Evolutionary conservation across 306 rosid species (phyloP).

Genomic region (Medicago truncatula): DNA sequence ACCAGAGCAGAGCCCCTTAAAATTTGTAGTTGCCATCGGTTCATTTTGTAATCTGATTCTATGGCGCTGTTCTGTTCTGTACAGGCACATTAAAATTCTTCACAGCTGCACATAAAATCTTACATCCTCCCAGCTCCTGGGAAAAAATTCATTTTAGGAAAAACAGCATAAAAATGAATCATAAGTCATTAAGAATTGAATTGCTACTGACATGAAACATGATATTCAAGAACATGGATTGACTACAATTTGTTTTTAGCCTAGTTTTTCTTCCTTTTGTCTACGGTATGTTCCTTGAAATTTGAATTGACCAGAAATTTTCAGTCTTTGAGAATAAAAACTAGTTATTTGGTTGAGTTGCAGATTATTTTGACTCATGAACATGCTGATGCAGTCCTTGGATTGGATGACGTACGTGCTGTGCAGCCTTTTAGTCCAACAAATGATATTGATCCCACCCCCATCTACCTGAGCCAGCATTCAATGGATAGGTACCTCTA

Average conservation of each 20-base stretch:
- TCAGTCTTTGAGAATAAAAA: conserved; percentile 26
- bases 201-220: conserved; percentile 9
- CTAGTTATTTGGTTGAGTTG: conserved; percentile 41
- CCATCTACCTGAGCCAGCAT: conserved; percentile 76
- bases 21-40: not conserved
- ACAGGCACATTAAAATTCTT: not conserved
- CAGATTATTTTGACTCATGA: conserved; percentile 98
- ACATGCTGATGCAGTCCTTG: conserved; percentile 99
- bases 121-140: conserved; percentile 10
- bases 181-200: conserved; percentile 23
- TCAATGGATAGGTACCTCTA: conserved; percentile 84
- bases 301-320: conserved; percentile 13
- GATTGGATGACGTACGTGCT: conserved; percentile 94
- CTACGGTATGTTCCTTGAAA: conserved; percentile 18
- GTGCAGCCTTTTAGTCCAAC: conserved; percentile 82
- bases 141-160: conserved; percentile 2
- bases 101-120: conserved; percentile 7
- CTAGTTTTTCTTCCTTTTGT: conserved; percentile 26
- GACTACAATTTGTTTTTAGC: conserved; percentile 18
- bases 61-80: conserved; percentile 22
- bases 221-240: conserved; percentile 16
- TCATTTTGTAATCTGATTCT: conserved; percentile 20
- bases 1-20: conserved; percentile 9
- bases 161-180: not conserved
- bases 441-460: conserved; percentile 89